Evolutionary conservation across 257 asterid species (phyloP), one percentile per base, ranked within the genome.

Genomic region (Solanum verrucosum): DNA sequence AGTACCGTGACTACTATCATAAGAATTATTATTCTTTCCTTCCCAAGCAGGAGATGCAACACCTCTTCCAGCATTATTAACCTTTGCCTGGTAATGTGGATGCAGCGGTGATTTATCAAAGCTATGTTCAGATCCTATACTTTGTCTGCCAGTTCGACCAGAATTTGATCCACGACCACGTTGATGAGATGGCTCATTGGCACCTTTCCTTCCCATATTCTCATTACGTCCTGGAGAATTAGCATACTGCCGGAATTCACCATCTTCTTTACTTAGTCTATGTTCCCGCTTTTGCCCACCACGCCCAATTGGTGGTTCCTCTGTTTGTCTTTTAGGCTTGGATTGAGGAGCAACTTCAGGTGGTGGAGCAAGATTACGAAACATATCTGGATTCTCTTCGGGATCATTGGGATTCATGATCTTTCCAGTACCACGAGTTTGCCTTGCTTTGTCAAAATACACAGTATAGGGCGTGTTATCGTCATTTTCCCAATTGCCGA

Each of bases 331-430:
- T 38, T 49, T 87, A 4, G 89, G 29, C 15, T 88, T 89, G 70
- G 92, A 3, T 13, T 93, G 91, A 83, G 91, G 40, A 15, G 90
- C 87, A 86, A 88, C 68, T 15, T 86, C 86, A 56, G 89, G 73
- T 3, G 94, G 67, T 23, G 91, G 88, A 42, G 88, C 85, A 9
- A 82, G 13, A 20, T 88, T 88, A 4, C 88, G 91, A 84, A 93
- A 94, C 94, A 93, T 87, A 6, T 91, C 95, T 1, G 97, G 95
- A 91, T 94, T 90, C 83, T 95, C 94, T 87, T 87, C 85, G 8
- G 98, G 99, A 77, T 96, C 98, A 46, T 95, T 96, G 6, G 98
- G 99, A 83, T 96, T 96, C 33, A 93, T 92, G 89, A 92, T 90
- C 88, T 94, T 95, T 87, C 95, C 98, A 46, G 85, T 81, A 31